Base-by-base conservation (phyloP, 2,329 filamentous ascomycete genomes). In the Ascomycota sp. region DNA sequence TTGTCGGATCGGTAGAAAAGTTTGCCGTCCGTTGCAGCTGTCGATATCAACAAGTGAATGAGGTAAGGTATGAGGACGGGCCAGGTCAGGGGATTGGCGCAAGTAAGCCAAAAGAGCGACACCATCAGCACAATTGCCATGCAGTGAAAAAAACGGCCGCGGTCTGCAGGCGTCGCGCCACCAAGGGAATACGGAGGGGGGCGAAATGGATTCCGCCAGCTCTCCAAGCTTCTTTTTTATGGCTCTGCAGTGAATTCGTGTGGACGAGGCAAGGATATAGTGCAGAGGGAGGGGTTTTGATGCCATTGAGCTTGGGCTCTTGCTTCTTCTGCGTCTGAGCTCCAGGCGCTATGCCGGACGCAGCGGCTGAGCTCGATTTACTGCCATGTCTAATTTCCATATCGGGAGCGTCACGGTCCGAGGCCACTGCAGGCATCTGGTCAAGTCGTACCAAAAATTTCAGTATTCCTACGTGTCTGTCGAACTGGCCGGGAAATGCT, bases 51-150 rank as follows among this genome's bases (percentile, higher is more conserved):
- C 37, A 86, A 70, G 46, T 91, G 80, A 33, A 94, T 62, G 25
- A 92, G 63, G 44, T 95, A 95, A 0, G 82, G 59, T 7, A 75
- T 57, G 13, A 75, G 46, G 25, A 75, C 53, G 2, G 86, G 86
- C 89, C 89, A 98, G 28, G 75, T 70, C n/a, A 95, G 57, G 1
- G 89, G 89, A 33, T 92, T 85, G 32, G 81, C 77, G 53, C 83
- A 92, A 22, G 85, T 69, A 45, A 91, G 77, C 59, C 92, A 93
- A 60, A 95, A 95, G 33, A 75, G 51, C 5, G 80, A 77, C 5
- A 92, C 63, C 40, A 69, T 64, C 17, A 69, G 53, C n/a, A 69
- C 66, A 36, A 85, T 76, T 32, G 66, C 70, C 39, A 80, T 62
- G 36, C 70, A 79, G 51, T 85, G 78, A 40, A 71, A 64, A 85